phyloP scores from a whole-genome alignment of 495 filamentous ascomycete genomes.

The Hypoxylon rickii region DNA sequence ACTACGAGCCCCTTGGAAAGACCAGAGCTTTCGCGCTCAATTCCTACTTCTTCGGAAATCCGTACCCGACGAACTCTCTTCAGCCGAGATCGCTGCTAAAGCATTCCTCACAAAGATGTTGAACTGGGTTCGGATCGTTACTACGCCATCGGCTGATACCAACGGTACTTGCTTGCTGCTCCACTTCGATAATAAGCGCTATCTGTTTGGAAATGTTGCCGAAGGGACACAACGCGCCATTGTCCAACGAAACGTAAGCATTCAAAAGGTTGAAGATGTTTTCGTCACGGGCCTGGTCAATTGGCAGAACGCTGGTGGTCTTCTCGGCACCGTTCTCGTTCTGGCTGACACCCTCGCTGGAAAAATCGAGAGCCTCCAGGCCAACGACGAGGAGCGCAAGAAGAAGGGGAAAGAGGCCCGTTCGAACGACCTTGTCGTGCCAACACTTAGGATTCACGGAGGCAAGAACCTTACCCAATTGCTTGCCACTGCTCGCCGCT shows the following conservation, averaged over 20 bases:
- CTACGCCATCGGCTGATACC: constrained; percentile 88
- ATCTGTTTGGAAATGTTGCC: constrained; percentile 81
- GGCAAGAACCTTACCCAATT: constrained; percentile 75
- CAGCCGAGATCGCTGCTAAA: background rate
- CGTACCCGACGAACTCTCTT: background rate
- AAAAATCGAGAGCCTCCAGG: constrained; percentile 31
- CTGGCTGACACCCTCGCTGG: constrained; percentile 66
- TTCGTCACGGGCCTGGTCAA: constrained; percentile 79
- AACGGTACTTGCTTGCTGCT: constrained; percentile 76
- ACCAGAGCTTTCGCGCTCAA: background rate
- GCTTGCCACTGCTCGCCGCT: constrained; percentile 79
- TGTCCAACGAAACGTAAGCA: constrained; percentile 62
- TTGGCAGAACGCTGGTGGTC: constrained; percentile 77
- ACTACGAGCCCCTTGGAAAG: constrained; percentile 3
- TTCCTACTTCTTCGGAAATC: background rate
- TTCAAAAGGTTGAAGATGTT: constrained; percentile 68
- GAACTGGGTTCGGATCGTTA: constrained; percentile 70
- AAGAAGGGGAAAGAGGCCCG: constrained; percentile 31
- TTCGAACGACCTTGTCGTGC: constrained; percentile 24
- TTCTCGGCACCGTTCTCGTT: constrained; percentile 82
- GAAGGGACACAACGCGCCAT: constrained; percentile 86
- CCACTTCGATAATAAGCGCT: constrained; percentile 78
- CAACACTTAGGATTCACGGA: constrained; percentile 71
- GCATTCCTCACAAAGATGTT: constrained; percentile 58
- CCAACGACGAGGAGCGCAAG: constrained; percentile 37